phyloP scores from a whole-genome alignment of 495 filamentous ascomycete genomes.

The Penicillium dipodomyicola region DNA sequence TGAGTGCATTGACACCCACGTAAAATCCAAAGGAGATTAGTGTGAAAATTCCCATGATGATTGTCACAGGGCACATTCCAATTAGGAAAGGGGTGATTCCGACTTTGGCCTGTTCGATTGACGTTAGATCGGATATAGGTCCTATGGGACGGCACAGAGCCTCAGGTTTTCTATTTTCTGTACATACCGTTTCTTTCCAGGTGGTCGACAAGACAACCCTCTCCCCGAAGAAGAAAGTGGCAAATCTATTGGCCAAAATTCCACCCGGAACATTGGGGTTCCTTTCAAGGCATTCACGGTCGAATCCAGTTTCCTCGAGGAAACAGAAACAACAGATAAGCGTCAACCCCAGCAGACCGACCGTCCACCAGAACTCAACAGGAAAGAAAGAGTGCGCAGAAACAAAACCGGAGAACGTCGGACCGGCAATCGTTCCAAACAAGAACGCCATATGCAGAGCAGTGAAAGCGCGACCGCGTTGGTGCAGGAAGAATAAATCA shows the following conservation, averaged over 20 bases:
- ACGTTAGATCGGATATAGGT: conserved; percentile 5
- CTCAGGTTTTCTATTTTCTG: not conserved
- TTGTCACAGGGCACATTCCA: conserved; percentile 40
- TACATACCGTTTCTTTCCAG: conserved; percentile 31
- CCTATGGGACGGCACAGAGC: not conserved
- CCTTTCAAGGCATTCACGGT: conserved; percentile 19
- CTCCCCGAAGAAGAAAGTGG: conserved; percentile 45
- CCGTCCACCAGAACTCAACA: conserved; percentile 52
- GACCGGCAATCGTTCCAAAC: conserved; percentile 42
- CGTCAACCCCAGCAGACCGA: conserved; percentile 39
- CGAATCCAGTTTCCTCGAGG: conserved; percentile 46
- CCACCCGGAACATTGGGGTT: conserved; percentile 22
- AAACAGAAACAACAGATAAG: conserved; percentile 44
- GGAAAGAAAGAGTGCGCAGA: conserved; percentile 40
- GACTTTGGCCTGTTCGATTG: conserved; percentile 24
- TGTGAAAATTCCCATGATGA: conserved; percentile 44
- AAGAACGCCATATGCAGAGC: conserved; percentile 40
- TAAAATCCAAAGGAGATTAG: conserved; percentile 47
- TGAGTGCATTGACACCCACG: conserved; percentile 35
- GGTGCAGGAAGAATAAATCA: conserved; percentile 48
- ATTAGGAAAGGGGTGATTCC: conserved; percentile 42
- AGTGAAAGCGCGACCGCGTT: conserved; percentile 46
- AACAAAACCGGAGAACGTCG: conserved; percentile 49
- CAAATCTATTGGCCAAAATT: conserved; percentile 40
- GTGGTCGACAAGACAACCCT: conserved; percentile 30